Conservation (phyloP, 106 monocot genomes). For the Phalaenopsis equestris region DNA sequence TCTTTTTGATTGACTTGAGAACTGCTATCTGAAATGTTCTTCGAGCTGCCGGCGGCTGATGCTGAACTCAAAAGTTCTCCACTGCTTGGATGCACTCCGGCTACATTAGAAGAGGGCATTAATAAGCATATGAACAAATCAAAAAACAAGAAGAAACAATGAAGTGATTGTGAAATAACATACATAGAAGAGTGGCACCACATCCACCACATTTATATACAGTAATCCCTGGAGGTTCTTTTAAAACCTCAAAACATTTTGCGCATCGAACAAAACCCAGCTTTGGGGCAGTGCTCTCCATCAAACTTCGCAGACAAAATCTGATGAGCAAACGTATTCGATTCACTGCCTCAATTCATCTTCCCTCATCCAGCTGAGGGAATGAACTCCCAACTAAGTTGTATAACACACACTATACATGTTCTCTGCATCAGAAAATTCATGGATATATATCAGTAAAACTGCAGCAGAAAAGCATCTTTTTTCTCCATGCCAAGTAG, state of each 20-base stretch:
- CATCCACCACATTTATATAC: constrained; percentile 60
- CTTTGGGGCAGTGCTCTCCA: background rate
- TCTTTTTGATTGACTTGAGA: background rate
- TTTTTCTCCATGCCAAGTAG: background rate
- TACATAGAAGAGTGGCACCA: constrained; percentile 39
- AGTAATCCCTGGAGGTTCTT: constrained; percentile 26
- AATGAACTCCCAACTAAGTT: background rate
- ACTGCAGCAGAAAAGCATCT: background rate
- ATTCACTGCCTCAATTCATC: background rate
- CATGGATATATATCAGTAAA: background rate
- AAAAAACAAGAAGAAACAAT: background rate
- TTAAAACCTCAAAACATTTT: constrained; percentile 36
- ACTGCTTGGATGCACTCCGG: background rate
- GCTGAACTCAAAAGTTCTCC: background rate
- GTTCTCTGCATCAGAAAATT: constrained; percentile 6
- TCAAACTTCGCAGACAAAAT: background rate
- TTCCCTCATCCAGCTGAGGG: background rate
- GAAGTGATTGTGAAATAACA: background rate
- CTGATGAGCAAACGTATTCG: background rate
- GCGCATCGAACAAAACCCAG: constrained; percentile 42
- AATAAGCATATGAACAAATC: background rate
- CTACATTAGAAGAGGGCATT: constrained; percentile 6
- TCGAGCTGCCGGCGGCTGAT: background rate
- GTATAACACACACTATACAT: background rate
- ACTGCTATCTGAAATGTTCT: background rate